Percentiles rank a stretch among this genome's conserved stretches.
Conservation (phyloP, 1,139 yeast species). For the Nematodospora anomalae region DNA sequence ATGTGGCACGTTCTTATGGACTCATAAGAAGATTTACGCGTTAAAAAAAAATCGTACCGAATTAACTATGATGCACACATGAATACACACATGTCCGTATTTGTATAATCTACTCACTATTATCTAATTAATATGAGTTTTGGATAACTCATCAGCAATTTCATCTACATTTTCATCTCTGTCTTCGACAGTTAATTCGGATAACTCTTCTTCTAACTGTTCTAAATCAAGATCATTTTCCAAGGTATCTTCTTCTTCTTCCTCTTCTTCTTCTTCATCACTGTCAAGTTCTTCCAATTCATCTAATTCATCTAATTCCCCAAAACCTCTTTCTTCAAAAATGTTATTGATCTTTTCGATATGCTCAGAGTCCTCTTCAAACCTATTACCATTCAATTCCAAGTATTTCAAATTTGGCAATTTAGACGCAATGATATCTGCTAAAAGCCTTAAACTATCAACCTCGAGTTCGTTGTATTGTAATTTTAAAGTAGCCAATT, state of each 20-base stretch:
- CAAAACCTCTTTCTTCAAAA: conserved; percentile 72
- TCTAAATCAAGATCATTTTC: conserved; percentile 55
- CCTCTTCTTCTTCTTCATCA: conserved; percentile 76
- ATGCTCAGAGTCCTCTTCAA: conserved; percentile 48
- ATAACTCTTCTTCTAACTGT: conserved; percentile 61
- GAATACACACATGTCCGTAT: no score
- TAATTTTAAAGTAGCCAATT: conserved; percentile 61
- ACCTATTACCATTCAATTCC: conserved; percentile 91
- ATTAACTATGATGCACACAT: no score
- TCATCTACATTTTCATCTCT: conserved; percentile 48
- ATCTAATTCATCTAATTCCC: conserved; percentile 87
- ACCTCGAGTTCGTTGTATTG: conserved; percentile 89
- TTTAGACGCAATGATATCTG: conserved; percentile 49
- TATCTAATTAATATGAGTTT: conserved; percentile 44
- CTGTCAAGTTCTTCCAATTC: conserved; percentile 90
- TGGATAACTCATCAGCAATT: conserved; percentile 58
- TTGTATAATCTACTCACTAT: no score
- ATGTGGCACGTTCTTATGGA: no score
- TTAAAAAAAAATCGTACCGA: no score
- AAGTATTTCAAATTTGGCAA: conserved; percentile 62
- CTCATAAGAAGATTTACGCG: no score
- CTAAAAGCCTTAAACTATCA: conserved; percentile 58
- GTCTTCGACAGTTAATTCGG: conserved; percentile 28
- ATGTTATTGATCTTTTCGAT: conserved; percentile 41
- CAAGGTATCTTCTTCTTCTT: conserved; percentile 48